These are phyloP conservation scores for Candida koratica DNA, from an alignment of 805 yeast genomes.

Conservation along the genomic window DNA sequence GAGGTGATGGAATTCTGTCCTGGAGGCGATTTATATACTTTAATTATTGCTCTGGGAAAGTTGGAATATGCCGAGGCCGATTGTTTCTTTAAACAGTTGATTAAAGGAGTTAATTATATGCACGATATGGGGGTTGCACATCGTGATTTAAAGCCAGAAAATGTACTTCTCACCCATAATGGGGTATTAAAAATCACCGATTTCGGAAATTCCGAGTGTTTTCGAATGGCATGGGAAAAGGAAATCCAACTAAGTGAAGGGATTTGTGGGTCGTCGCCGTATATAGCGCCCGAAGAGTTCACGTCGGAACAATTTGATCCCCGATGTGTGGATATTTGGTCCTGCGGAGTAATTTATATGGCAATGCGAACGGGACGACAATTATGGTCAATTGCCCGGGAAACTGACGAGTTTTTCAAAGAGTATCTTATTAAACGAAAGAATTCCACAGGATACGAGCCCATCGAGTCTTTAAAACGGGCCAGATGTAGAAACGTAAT, in stretches of 20 bases:
- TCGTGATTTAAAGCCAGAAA: slow-evolving; percentile 87
- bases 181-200: slow-evolving; percentile 82
- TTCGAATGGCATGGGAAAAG: slow-evolving; percentile 80
- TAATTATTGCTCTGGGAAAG: slow-evolving; percentile 72
- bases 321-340: slow-evolving; percentile 82
- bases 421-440: slow-evolving; percentile 75
- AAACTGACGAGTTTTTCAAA: slow-evolving; percentile 71
- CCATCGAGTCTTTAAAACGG: slow-evolving; percentile 79
- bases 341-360: slow-evolving; percentile 89
- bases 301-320: slow-evolving; percentile 68
- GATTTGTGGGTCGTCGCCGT: slow-evolving; percentile 81
- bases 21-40: slow-evolving; percentile 76
- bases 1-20: slow-evolving; percentile 84
- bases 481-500: slow-evolving; percentile 91
- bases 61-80: slow-evolving; percentile 81
- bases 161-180: slow-evolving; percentile 63
- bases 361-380: slow-evolving; percentile 95
- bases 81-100: slow-evolving; percentile 82
- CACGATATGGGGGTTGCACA: slow-evolving; percentile 89
- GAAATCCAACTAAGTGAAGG: slow-evolving; percentile 70
- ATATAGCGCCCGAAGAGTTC: slow-evolving; percentile 88
- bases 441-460: slow-evolving; percentile 83
- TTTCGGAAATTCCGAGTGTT: slow-evolving; percentile 82
- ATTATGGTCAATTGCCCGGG: slow-evolving; percentile 79
- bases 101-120: slow-evolving; percentile 82